Evolutionary conservation across 179 eudicot genomes (phyloP).

Genomic region (Heliamphora pulchella): DNA sequence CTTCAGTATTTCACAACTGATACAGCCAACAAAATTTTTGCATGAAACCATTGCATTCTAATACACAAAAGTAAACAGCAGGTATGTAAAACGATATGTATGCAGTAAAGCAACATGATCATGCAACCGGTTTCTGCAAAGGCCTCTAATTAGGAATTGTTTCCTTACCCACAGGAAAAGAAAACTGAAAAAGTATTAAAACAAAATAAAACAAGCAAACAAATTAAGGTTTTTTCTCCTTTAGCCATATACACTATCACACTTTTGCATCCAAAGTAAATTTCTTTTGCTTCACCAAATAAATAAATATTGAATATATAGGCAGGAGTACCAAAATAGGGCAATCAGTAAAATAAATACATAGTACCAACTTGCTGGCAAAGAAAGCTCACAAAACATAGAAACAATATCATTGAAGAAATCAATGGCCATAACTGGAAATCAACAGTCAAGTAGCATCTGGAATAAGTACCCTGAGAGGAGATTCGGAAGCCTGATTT

Average conservation of each 20-base stretch:
- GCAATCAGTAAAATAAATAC: not conserved
- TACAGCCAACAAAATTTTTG: not conserved
- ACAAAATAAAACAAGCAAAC: not conserved
- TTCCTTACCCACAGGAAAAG: not conserved
- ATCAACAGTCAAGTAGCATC: not conserved
- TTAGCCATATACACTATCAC: not conserved
- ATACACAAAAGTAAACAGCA: not conserved
- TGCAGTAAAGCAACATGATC: not conserved
- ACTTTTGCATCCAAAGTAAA: not conserved
- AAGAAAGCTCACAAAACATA: not conserved
- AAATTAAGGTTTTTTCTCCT: not conserved
- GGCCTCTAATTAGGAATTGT: not conserved
- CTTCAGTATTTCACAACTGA: not conserved
- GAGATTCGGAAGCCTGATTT: slow-evolving; percentile 84
- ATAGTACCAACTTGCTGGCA: not conserved
- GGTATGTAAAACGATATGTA: not conserved
- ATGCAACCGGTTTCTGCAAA: not conserved
- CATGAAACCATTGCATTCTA: not conserved
- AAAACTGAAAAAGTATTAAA: not conserved
- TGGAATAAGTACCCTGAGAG: slow-evolving; percentile 62
- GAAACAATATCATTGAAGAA: not conserved
- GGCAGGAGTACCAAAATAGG: not conserved
- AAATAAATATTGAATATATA: not conserved
- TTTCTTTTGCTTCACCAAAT: not conserved
- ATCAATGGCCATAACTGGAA: not conserved